Percentiles rank a stretch among this genome's conserved stretches.
Conservation (phyloP, 176 grass and related monocot species). For the Cenchrus americanus region DNA sequence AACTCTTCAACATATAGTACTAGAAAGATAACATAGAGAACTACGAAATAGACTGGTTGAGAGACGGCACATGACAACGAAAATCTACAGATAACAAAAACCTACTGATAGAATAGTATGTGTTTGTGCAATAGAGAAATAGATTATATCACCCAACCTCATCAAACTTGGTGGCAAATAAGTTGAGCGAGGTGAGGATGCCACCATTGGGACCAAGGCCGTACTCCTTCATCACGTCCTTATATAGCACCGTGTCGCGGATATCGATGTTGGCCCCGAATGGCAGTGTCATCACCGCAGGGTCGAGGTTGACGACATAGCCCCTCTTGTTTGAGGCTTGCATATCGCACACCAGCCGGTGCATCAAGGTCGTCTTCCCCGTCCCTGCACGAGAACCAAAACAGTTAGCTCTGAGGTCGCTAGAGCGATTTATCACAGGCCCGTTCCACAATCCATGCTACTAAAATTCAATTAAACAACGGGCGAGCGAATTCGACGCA, state of each 20-base stretch:
- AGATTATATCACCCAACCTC: conserved; percentile 48
- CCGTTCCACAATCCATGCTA: neutral
- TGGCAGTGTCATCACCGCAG: conserved; percentile 84
- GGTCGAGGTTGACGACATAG: conserved; percentile 92
- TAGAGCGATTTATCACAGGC: neutral
- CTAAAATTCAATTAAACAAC: neutral
- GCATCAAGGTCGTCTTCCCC: conserved; percentile 91
- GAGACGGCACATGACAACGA: too few relatives aligned
- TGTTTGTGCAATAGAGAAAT: neutral
- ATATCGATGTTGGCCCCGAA: conserved; percentile 98
- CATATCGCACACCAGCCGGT: conserved; percentile 76
- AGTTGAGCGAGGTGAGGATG: conserved; percentile 90
- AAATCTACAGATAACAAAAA: neutral
- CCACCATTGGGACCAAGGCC: conserved; percentile 93
- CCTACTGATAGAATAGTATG: neutral
- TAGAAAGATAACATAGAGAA: neutral
- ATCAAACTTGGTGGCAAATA: conserved; percentile 88
- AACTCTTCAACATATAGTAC: neutral
- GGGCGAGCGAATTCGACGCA: conserved; percentile 21
- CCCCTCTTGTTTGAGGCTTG: conserved; percentile 66
- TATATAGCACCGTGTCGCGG: conserved; percentile 81
- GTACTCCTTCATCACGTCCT: conserved; percentile 99
- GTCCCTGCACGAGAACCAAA: conserved; percentile 58
- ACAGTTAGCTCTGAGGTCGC: neutral
- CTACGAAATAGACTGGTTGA: neutral